Conservation (phyloP, 441 rosid genomes). For the Bocquillonia castaneifolia region DNA sequence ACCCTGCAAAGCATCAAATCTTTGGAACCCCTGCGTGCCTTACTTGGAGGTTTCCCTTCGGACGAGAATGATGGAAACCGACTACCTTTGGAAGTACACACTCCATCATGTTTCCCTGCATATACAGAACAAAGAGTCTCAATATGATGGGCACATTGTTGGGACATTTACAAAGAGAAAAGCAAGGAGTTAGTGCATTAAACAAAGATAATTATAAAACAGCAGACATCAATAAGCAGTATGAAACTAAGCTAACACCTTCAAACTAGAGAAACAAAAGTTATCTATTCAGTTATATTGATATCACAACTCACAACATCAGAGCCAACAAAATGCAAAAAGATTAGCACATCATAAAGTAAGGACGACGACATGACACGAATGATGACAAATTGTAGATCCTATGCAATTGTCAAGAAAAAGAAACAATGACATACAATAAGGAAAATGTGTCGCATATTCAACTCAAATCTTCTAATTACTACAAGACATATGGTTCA, state of each 20-base stretch:
- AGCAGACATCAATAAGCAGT: neutral
- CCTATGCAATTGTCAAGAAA: neutral
- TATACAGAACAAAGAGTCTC: constrained; percentile 7
- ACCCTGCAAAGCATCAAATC: constrained; percentile 69
- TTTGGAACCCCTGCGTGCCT: constrained; percentile 47
- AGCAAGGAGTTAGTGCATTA: neutral
- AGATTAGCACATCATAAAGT: no score
- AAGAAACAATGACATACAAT: neutral
- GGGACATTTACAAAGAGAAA: neutral
- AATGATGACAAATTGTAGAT: neutral
- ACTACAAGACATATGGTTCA: neutral
- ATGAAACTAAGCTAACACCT: neutral
- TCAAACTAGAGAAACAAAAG: neutral
- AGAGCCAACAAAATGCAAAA: neutral
- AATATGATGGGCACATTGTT: neutral
- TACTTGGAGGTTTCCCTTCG: constrained; percentile 61
- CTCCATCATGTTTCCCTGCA: constrained; percentile 39
- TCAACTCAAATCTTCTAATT: no score
- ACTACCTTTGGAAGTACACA: constrained; percentile 64
- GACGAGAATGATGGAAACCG: constrained; percentile 51
- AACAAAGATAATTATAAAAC: neutral
- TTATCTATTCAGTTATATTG: neutral
- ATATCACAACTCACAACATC: no score
- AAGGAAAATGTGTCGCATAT: no score
- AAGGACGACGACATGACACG: neutral